Base-by-base conservation (phyloP, 805 yeast genomes). In the Schwanniomyces yamadae region DNA sequence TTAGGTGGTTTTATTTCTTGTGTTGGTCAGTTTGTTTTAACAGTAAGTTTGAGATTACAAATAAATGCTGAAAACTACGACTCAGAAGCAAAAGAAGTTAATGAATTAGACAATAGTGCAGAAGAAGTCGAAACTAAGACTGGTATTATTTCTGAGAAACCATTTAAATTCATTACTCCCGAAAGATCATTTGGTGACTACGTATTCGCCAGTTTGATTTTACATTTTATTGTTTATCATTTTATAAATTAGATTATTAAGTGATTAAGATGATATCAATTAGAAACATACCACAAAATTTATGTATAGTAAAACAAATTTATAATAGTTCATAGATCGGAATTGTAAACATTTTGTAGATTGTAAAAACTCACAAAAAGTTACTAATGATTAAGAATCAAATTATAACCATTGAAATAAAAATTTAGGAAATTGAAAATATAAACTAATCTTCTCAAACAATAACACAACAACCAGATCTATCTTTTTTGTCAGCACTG, bases 21-120 rank as follows among this genome's bases (percentile, higher is more conserved):
- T 29, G 97, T 93, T 33, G 98, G 95, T 10, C 98, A 93, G 61
- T 93, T 93, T 59, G 98, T 93, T 17, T 74, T 93, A 44, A 79
- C 95, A 9, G 87, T 85, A 27, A 75, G 85, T 42, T 69, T 93
- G 53, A 74, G 98, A 54, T 73, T 91, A 53, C 97, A 90, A 56
- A 69, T 59, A 30, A 45, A 49, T 23, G 57, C 52, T 18, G 27
- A 50, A 28, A 49, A 41, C 23, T 39, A 33, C 22, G 17, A 16
- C 20, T 30, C 23, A n/a, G 29, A 12, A 11, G 21, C 19, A 3
- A 21, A 26, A n/a, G 20, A 33, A 15, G 33, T 21, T 7, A 37
- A 25, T 13, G 34, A 31, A 8, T 22, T 19, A 23, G 41, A 20
- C 5, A 41, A 34, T 6, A 33, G 39, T 8, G 13, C n/a, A 26